Evolutionary conservation across 495 filamentous ascomycete species (phyloP), one percentile per base, ranked within the genome.

Genomic region (Aspergillus nidulans): DNA sequence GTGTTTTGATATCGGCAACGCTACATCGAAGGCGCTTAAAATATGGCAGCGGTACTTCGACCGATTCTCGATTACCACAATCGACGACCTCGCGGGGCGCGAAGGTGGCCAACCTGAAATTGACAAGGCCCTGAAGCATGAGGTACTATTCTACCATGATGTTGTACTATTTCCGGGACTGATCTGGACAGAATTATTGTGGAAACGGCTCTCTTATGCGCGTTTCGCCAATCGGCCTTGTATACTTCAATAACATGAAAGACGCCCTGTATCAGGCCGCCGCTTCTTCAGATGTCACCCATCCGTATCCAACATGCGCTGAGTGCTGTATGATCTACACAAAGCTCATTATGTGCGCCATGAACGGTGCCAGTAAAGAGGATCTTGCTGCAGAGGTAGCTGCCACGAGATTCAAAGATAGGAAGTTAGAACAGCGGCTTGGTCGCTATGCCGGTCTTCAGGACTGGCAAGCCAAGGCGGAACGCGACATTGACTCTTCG

Each of bases 191-290:
- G 24, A 12, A 18, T 1, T 46, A n/a, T 24, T 46, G 43, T 24
- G 43, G 24, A 16, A 79, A 80, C 48, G 77, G 77, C 12, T 71
- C 67, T 34, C 58, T 80, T 43, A 79, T 80, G 76, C 60, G 77
- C 13, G 70, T 76, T 26, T 57, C 70, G 0, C 71, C 75, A 0
- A 57, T 80, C 8, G 64, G 64, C 3, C 53, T 78, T 4, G 59
- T 56, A 1, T 65, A 61, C 19, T 74, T 67, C 59, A 42, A 43
- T 0, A 56, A 64, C 48, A 8, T 51, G 12, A 8, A 23, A 8
- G 45, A 53, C 1, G 75, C 74, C 8, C 52, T 53, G 21, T 24
- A 63, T 9, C 30, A 62, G 7, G 72, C 74, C 6, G 58, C 60
- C 9, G 43, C 46, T 18, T 64, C 69, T n/a, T 65, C 65, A 28